Evolutionary conservation across 208 protist genomes (phyloP), one percentile per base, ranked within the genome.

Genomic region (Angomonas ambiguus): DNA sequence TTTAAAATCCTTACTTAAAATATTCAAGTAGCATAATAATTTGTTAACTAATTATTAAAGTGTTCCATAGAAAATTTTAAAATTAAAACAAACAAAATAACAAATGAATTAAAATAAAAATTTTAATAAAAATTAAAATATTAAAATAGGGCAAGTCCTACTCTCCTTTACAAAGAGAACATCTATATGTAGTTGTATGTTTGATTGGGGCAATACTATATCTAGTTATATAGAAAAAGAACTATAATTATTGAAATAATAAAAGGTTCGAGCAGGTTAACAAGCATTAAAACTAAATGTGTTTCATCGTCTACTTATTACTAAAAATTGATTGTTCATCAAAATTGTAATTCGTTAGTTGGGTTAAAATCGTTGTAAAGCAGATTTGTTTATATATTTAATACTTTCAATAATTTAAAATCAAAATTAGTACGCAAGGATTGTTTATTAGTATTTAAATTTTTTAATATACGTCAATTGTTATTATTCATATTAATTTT

Each of bases 341-440:
- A 85, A 85, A 82, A 85, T 57, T 81, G 61, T 65, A 83, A 81
- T 85, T 89, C 83, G 83, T 89, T 89, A 89, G 83, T 89, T 89
- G 83, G 83, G 83, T 89, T 89, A 89, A 89, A 85, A 85, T 89
- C 83, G 83, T 89, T 89, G 83, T 89, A 83, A 89, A 89, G 83
- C 83, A 89, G 83, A 89, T 85, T 85, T 89, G 83, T 89, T 89
- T 89, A 83, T 89, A 85, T 89, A 85, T 89, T 88, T 85, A 88
- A 86, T 84, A 77, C 72, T 30, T 80, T 74, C 63, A 77, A 55
- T 67, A 69, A 70, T 61, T 74, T 66, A 80, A 80, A 72, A 79
- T 74, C 71, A 85, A 88, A 61, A 80, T 70, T 81, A 85, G 77
- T 88, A 85, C 79, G 83, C 79, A 86, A 89, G 79, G 79, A 86